Base-by-base conservation (phyloP, 2,329 filamentous ascomycete species). In the Metarhizium robertsii region DNA sequence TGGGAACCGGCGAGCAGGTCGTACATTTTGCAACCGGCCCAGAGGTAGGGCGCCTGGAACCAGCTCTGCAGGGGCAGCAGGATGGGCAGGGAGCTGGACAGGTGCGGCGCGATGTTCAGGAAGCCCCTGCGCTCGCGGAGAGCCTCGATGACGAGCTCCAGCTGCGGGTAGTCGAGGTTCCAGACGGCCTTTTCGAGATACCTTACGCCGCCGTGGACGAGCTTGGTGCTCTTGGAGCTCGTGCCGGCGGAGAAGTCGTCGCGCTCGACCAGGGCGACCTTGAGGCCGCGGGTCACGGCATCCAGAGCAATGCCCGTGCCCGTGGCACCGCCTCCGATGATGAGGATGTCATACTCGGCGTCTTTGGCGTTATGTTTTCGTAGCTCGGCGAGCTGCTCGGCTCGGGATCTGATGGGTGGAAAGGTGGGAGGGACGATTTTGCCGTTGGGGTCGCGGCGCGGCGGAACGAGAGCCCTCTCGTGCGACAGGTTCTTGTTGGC, bases 181-280 rank as follows among this genome's bases (percentile, higher is more conserved):
- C 85, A 90, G 52, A 94, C 84, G 54, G 88, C 88, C 76, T 94
- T 94, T 70, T 94, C 89, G 57, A 94, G 77, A 68, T 92, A 94
- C 61, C 88, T 82, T 57, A 94, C 89, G 66, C 88, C 88, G 62
- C 88, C 88, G 71, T 94, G 88, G 18, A 94, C 89, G 53, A 94
- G 78, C 73, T 94, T 94, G 51, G 88, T 94, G 73, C 87, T 91
- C 75, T 92, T 92, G 70, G 86, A 90, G 74, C 87, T 91, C 45
- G 88, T 92, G 34, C 89, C 88, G 59, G 85, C 80, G 63, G 85
- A 86, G 69, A 92, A 94, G 71, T 94, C 88, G 69, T 92, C 89
- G 59, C 88, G 79, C 73, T 94, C 88, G 16, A 94, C 87, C 52
- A 92, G 73, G 13, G 89, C 88, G 57, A 94, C 88, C 71, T 85